Evolutionary conservation across 805 yeast species (phyloP), one percentile per base, ranked within the genome.

Genomic region (Hanseniaspora osmophila): DNA sequence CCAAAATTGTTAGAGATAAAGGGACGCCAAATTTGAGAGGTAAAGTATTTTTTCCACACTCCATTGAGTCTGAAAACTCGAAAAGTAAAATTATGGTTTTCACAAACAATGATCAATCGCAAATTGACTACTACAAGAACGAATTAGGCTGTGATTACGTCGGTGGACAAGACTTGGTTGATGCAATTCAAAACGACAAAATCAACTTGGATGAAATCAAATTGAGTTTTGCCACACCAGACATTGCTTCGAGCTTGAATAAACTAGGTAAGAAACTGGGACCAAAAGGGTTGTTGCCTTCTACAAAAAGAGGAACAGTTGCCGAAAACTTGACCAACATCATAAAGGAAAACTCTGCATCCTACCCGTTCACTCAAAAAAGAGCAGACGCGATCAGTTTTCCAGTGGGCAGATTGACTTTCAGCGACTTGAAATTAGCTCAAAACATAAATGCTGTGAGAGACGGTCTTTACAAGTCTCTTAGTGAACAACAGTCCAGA

Each of bases 211-310:
- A 74, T 51, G 81, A 78, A 54, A 87, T 86, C 56, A 80, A 79
- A 56, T 42, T 29, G 22, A 77, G 86, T 41, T 80, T 81, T 58
- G 94, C 95, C 6, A 81, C 96, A 1, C 84, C 95, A 1, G 95
- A 84, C 33, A 75, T 86, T 47, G 73, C 74, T 18, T 62, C 73
- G n/a, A 69, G 71, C 22, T 68, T 92, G 51, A 58, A 54, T n/a
- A 72, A 71, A 50, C 66, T 85, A 18, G 95, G 92, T n/a, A 75
- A 87, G 56, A 66, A 73, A 10, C 71, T 92, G 54, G 97, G 97
- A 48, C 94, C 95, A 30, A 77, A 71, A 56, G 95, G 94, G 19
- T 70, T 92, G 53, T 80, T 88, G 84, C 97, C 98, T 41, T 73
- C 74, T 40, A 78, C 74, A 12, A 87, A 86, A 66, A 82, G 78